These are phyloP conservation scores for Annulohypoxylon moriforme DNA, from an alignment of 495 filamentous ascomycete species.

Conservation along the genomic window DNA sequence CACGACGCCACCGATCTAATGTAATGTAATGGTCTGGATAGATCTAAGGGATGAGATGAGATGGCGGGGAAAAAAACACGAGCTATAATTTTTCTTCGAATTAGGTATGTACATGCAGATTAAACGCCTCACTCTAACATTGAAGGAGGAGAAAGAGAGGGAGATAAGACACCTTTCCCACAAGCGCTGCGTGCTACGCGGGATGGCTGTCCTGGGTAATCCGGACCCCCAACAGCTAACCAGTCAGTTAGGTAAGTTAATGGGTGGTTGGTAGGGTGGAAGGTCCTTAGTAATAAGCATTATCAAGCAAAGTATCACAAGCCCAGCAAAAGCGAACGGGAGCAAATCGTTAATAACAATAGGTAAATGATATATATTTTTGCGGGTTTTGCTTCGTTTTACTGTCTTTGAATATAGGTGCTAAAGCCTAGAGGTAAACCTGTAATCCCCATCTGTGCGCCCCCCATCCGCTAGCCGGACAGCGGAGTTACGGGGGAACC, in stretches of 20 bases:
- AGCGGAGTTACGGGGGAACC: not conserved
- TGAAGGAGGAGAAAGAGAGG: not conserved
- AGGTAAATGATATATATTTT: slow-evolving; percentile 7
- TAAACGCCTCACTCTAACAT: slow-evolving; percentile 15
- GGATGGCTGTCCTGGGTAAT: slow-evolving; percentile 18
- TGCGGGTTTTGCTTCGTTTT: not conserved
- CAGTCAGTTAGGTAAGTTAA: not conserved
- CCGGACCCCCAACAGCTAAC: slow-evolving; percentile 6
- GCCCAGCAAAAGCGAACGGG: not conserved
- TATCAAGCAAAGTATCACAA: not conserved
- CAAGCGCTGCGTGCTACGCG: not conserved
- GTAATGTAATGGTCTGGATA: not conserved
- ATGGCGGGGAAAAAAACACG: not conserved
- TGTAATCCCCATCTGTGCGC: not conserved
- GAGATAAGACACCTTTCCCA: slow-evolving; percentile 16
- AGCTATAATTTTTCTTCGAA: not conserved
- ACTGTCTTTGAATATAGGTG: slow-evolving; percentile 9
- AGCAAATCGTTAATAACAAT: not conserved
- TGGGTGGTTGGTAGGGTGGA: not conserved
- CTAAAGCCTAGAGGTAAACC: too few species aligned
- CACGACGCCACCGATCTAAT: slow-evolving; percentile 22
- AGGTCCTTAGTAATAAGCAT: too few species aligned
- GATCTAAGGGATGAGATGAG: not conserved
- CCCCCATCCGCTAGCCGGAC: not conserved
- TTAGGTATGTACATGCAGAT: slow-evolving; percentile 17